These are phyloP conservation scores for Amaranthus cruentus DNA, from an alignment of 148 eudicot genomes.

Conservation along the genomic window DNA sequence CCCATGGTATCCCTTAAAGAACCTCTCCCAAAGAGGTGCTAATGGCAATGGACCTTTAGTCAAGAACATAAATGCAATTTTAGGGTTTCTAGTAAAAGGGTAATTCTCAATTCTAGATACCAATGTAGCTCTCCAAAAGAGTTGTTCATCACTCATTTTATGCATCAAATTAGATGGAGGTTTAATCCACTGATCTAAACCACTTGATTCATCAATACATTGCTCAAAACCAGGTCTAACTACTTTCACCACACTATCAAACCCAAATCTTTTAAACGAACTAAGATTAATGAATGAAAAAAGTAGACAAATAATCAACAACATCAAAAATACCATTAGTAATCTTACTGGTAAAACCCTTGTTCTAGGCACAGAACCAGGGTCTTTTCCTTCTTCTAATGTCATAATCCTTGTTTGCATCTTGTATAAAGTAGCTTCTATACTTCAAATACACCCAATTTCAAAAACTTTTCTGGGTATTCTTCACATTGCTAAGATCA, in stretches of 20 bases:
- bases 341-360: constrained; percentile 63
- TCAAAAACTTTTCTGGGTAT: too few relatives aligned
- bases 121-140: constrained; percentile 29
- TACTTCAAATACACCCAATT: too few relatives aligned
- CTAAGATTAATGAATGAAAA: constrained; percentile 56
- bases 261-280: constrained; percentile 47
- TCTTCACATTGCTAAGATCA: constrained; percentile 4
- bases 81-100: constrained; percentile 16
- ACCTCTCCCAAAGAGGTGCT: constrained; percentile 40
- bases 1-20: constrained; percentile 37
- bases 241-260: constrained; percentile 32
- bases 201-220: constrained; percentile 39
- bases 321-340: constrained; percentile 43
- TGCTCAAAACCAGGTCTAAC: constrained; percentile 37
- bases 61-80: constrained; percentile 43
- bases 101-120: constrained; percentile 15
- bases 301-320: constrained; percentile 45
- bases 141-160: constrained; percentile 26
- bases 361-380: constrained; percentile 34
- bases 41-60: constrained; percentile 39
- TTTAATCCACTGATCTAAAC: constrained; percentile 49
- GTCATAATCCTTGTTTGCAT: constrained; percentile 42
- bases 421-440: neutral
- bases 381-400: constrained; percentile 78
- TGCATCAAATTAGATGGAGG: constrained; percentile 42